A percentile compares a stretch with the other conserved stretches of the same genome.
phyloP scores from a whole-genome alignment of 108 stramenopile species.

The Nitzschia sp. region DNA sequence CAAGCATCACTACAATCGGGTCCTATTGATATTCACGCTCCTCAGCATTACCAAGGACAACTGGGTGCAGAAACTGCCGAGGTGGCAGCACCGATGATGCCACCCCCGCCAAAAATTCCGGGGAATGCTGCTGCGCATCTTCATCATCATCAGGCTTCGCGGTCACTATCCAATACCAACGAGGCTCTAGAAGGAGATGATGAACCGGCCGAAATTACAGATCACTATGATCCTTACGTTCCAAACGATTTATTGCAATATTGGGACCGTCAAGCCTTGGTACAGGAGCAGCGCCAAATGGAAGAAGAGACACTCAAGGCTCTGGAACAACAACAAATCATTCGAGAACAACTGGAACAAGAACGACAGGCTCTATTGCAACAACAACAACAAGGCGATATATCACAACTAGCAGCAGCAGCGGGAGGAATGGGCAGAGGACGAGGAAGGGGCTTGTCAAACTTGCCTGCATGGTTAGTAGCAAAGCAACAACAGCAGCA shows the following conservation, averaged over 20 bases:
- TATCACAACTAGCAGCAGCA: background rate
- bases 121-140: background rate
- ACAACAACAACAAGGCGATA: conserved; percentile 7
- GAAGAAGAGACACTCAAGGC: conserved; percentile 55
- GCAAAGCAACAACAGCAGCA: conserved; percentile 63
- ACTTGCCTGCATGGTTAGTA: conserved; percentile 88
- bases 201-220: conserved; percentile 31
- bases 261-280: conserved; percentile 59
- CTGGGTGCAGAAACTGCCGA: background rate
- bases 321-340: conserved; percentile 54
- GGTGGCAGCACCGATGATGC: background rate
- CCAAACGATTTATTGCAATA: conserved; percentile 86
- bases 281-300: conserved; percentile 43
- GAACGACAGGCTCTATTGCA: conserved; percentile 53
- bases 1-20: background rate
- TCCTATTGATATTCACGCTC: background rate
- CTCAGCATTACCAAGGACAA: no score
- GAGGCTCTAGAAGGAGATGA: background rate
- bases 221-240: conserved; percentile 73
- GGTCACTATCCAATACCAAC: no score
- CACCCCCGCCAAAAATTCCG: background rate
- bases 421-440: conserved; percentile 41
- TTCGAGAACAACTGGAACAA: conserved; percentile 58
- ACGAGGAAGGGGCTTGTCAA: conserved; percentile 68
- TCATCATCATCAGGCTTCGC: no score